phyloP scores from a whole-genome alignment of 2,329 filamentous ascomycete genomes.

The Alternaria tenuissima region DNA sequence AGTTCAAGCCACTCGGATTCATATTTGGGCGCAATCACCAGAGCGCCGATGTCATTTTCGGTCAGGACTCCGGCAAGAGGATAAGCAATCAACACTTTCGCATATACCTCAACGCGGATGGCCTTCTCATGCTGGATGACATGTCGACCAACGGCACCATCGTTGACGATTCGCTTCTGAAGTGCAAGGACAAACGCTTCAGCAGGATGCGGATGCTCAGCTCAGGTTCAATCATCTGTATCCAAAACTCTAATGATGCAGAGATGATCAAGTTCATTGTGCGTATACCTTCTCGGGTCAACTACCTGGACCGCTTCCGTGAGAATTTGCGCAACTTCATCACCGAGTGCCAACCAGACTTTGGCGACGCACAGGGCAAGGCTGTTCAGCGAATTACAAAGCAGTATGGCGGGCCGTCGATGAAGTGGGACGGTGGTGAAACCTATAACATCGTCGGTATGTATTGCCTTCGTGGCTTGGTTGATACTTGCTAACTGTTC shows the following conservation, averaged over 20 bases:
- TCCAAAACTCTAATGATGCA: slow-evolving; percentile 62
- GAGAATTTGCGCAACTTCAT: slow-evolving; percentile 76
- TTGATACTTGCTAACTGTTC: slow-evolving; percentile 9
- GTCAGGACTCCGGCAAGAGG: slow-evolving; percentile 70
- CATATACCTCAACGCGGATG: slow-evolving; percentile 87
- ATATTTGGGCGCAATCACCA: slow-evolving; percentile 80
- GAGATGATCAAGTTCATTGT: slow-evolving; percentile 84
- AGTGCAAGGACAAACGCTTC: slow-evolving; percentile 52
- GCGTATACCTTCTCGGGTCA: slow-evolving; percentile 77
- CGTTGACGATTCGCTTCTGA: slow-evolving; percentile 77
- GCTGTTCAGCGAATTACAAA: slow-evolving; percentile 36
- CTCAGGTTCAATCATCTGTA: slow-evolving; percentile 76
- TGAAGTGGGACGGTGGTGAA: slow-evolving; percentile 82
- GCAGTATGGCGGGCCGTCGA: slow-evolving; percentile 58
- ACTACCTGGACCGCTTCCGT: slow-evolving; percentile 71
- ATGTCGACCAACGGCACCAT: slow-evolving; percentile 95
- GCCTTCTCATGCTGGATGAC: slow-evolving; percentile 90
- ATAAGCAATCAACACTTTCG: slow-evolving; percentile 97
- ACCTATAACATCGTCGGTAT: slow-evolving; percentile 78
- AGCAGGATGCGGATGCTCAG: slow-evolving; percentile 70
- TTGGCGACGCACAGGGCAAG: slow-evolving; percentile 35
- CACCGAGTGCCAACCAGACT: slow-evolving; percentile 37
- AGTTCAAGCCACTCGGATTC: slow-evolving; percentile 76
- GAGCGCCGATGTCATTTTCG: slow-evolving; percentile 76
- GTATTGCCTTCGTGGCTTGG: neutral